Evolutionary conservation across 2,329 filamentous ascomycete genomes (phyloP).

Genomic region (Colletotrichum agaves): DNA sequence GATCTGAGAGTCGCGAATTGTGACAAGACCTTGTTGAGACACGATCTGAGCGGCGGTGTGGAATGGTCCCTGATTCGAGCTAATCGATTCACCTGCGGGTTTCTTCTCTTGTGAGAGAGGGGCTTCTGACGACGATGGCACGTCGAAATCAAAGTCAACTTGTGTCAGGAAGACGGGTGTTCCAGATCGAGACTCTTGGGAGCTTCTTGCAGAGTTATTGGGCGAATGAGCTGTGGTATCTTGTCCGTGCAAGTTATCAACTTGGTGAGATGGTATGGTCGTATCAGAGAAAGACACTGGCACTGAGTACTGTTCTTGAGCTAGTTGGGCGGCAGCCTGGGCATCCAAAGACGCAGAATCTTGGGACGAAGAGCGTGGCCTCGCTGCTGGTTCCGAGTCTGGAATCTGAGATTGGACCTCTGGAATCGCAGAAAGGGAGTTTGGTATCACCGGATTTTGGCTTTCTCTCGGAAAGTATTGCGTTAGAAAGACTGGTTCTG

Average conservation of each 20-base stretch:
- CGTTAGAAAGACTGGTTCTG: neutral
- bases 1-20: constrained; percentile 20
- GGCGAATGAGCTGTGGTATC: constrained; percentile 4
- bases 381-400: neutral
- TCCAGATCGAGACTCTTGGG: constrained; percentile 2
- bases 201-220: neutral
- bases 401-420: neutral
- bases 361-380: constrained; percentile 5
- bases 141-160: constrained; percentile 22
- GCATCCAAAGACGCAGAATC: neutral
- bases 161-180: constrained; percentile 29
- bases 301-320: constrained; percentile 10
- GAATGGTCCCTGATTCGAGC: neutral
- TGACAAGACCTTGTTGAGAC: neutral
- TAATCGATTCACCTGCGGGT: neutral
- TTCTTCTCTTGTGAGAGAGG: neutral
- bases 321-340: constrained; percentile 5
- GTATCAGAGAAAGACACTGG: constrained; percentile 5
- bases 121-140: constrained; percentile 12
- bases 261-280: constrained; percentile 28
- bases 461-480: neutral
- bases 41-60: neutral
- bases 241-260: constrained; percentile 8
- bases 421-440: neutral
- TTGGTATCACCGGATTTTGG: neutral